Percentiles rank a stretch among this genome's conserved stretches.
Conservation (phyloP, 1,284 basidiomycete species). For the Xerocomus nothofagi region DNA sequence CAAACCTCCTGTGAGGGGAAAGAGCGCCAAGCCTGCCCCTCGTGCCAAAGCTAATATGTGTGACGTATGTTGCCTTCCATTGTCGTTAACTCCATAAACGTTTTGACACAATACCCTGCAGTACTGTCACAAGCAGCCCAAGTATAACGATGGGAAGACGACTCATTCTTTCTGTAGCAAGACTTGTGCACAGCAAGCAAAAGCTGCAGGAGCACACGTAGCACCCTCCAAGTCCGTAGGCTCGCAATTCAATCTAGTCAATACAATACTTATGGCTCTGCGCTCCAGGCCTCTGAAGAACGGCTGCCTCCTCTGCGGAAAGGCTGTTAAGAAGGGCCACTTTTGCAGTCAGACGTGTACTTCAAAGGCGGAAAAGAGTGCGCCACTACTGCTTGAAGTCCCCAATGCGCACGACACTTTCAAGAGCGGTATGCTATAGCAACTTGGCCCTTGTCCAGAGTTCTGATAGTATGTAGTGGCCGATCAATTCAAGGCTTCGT, state of each 20-base stretch:
- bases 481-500: constrained; percentile 66
- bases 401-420: constrained; percentile 58
- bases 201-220: constrained; percentile 27
- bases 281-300: constrained; percentile 47
- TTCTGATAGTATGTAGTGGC: constrained; percentile 42
- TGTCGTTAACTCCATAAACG: background rate
- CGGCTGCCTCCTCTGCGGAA: constrained; percentile 56
- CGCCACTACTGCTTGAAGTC: constrained; percentile 58
- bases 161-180: constrained; percentile 59
- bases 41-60: constrained; percentile 32
- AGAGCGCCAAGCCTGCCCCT: constrained; percentile 21
- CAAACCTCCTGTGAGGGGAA: constrained; percentile 23
- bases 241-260: constrained; percentile 20
- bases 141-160: constrained; percentile 51
- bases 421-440: constrained; percentile 49
- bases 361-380: constrained; percentile 50
- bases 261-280: constrained; percentile 54
- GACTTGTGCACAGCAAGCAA: constrained; percentile 52
- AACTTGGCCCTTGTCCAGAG: background rate
- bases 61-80: constrained; percentile 27
- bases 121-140: constrained; percentile 52
- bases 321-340: constrained; percentile 54
- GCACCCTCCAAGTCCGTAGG: constrained; percentile 36
- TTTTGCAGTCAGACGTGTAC: constrained; percentile 58
- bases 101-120: constrained; percentile 15